Conservation (phyloP, 768 basidiomycete species). For the Boletellus sp. region DNA sequence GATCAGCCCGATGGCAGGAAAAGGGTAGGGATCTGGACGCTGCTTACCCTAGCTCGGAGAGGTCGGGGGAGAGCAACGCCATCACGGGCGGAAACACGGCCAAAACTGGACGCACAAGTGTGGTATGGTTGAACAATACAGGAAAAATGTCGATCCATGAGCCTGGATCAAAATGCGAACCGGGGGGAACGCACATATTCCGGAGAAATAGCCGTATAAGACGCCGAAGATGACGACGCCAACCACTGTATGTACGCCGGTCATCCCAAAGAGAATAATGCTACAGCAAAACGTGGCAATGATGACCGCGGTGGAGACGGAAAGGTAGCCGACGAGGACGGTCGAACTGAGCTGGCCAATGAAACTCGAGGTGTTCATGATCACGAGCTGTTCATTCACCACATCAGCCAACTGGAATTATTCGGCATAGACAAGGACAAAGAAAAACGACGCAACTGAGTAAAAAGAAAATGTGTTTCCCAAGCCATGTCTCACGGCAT, state of each 20-base stretch:
- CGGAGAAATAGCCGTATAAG: constrained; percentile 52
- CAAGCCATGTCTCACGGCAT: constrained; percentile 46
- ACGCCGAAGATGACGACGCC: constrained; percentile 42
- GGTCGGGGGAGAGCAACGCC: constrained; percentile 40
- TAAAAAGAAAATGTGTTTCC: constrained; percentile 53
- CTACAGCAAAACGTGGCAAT: constrained; percentile 37
- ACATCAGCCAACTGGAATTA: not conserved
- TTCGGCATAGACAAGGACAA: not conserved
- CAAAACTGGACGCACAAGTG: constrained; percentile 29
- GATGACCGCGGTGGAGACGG: constrained; percentile 37
- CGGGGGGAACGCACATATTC: constrained; percentile 33
- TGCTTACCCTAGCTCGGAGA: constrained; percentile 50
- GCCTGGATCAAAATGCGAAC: not conserved
- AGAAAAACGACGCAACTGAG: constrained; percentile 36
- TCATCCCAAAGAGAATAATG: constrained; percentile 43
- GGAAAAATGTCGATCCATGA: not conserved
- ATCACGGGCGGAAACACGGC: constrained; percentile 43
- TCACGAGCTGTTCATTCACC: constrained; percentile 40
- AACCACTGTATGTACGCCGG: constrained; percentile 38
- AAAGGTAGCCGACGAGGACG: constrained; percentile 40
- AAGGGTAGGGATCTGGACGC: not conserved
- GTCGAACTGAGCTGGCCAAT: constrained; percentile 52
- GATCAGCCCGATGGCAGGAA: too few relatives aligned
- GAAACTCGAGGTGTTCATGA: constrained; percentile 53
- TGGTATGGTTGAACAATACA: not conserved